Conservation (phyloP, 2,329 filamentous ascomycete species). For the Septoria linicola region DNA sequence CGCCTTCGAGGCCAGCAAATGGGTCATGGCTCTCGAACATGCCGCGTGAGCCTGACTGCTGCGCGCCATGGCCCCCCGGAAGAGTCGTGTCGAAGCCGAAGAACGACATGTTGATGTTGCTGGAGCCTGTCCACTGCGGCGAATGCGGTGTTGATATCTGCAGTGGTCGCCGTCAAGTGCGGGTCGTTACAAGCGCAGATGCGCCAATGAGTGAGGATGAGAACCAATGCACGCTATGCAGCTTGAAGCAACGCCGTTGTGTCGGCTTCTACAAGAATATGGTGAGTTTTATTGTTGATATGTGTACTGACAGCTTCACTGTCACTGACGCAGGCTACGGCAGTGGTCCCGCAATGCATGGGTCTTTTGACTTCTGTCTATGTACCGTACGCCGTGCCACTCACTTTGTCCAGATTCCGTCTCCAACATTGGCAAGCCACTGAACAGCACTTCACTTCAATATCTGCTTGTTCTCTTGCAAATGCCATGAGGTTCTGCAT, state of each 20-base stretch:
- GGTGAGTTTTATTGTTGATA: too few species aligned
- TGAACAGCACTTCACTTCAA: too few species aligned
- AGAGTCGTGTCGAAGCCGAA: slow-evolving; percentile 79
- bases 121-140: neutral
- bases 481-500: too few species aligned
- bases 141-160: neutral
- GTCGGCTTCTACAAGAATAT: too few species aligned
- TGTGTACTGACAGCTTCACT: neutral
- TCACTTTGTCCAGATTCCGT: too few species aligned
- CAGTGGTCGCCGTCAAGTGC: neutral
- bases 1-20: slow-evolving; percentile 74
- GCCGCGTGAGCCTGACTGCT: slow-evolving; percentile 46
- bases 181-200: neutral
- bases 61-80: slow-evolving; percentile 60
- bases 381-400: too few species aligned
- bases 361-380: too few species aligned
- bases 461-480: too few species aligned
- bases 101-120: slow-evolving; percentile 66
- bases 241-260: too few species aligned
- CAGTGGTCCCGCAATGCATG: too few species aligned
- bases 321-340: too few species aligned
- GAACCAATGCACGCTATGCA: neutral
- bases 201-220: slow-evolving; percentile 1
- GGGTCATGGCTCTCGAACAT: slow-evolving; percentile 78
- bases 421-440: too few species aligned